Percentiles rank a stretch among this genome's conserved stretches.
Evolutionary conservation across 768 basidiomycete genomes (phyloP).

Genomic region (Cystobasidium tubakii): DNA sequence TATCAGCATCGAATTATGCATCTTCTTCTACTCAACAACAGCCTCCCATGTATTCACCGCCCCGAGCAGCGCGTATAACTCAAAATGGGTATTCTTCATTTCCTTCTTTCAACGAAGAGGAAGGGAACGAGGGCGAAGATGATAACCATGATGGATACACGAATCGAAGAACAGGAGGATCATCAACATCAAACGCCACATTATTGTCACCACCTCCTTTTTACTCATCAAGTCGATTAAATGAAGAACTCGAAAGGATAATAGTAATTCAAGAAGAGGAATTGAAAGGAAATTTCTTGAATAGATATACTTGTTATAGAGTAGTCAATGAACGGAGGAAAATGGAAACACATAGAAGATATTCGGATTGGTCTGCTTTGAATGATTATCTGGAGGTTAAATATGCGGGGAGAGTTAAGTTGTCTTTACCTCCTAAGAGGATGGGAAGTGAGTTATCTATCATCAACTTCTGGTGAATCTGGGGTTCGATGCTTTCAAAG

Average conservation of each 20-base stretch:
- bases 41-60: slow-evolving; percentile 8
- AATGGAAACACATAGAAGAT: slow-evolving; percentile 69
- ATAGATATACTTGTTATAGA: slow-evolving; percentile 15
- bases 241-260: background rate
- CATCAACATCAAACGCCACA: background rate
- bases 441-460: slow-evolving; percentile 55
- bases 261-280: slow-evolving; percentile 5
- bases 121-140: background rate
- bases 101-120: slow-evolving; percentile 8
- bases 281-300: slow-evolving; percentile 17
- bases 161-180: background rate
- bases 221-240: background rate
- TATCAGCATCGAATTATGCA: background rate
- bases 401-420: slow-evolving; percentile 88
- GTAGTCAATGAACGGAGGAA: background rate
- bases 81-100: slow-evolving; percentile 7
- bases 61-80: background rate
- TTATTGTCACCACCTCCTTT: slow-evolving; percentile 2
- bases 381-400: slow-evolving; percentile 78
- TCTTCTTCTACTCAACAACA: background rate
- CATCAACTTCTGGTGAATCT: too few species aligned
- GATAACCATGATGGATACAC: background rate
- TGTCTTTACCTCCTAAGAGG: slow-evolving; percentile 82
- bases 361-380: slow-evolving; percentile 86
- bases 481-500: too few species aligned